Base-by-base conservation (phyloP, 2,329 filamentous ascomycete species). In the Colletotrichum incanum region DNA sequence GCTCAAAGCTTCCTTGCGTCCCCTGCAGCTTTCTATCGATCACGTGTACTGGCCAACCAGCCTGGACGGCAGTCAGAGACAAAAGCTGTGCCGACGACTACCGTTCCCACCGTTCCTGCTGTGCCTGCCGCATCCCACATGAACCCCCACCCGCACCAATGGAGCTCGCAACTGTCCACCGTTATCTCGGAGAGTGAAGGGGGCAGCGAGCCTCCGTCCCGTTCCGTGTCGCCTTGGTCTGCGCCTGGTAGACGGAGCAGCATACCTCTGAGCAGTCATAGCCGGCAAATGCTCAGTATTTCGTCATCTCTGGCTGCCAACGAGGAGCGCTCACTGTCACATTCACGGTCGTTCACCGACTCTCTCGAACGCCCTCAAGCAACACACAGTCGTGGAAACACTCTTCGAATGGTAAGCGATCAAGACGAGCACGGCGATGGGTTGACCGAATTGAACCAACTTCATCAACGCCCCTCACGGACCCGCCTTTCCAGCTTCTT, bases 361-460 rank as follows among this genome's bases (percentile, higher is more conserved):
- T 87, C 87, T 4, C 76, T 90, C 11, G 88, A 90, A 34, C 82
- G 83, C 8, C 89, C 88, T 0, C 80, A 83, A 49, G 81, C 86
- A 2, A 82, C 82, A 12, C 85, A 85, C 75, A 77, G 81, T 64
- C 83, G 86, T 75, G 81, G 76, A 50, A 75, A 83, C 75, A 82
- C 82, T 34, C 74, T 79, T 9, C 86, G 84, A 54, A 82, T 87
- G 39, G 83, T 92, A 50, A 85, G 86, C 26, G 86, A 92, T 73
- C 86, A 89, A 71, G 90, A 92, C 74, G 91, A 92, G 77, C 84
- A 92, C 74, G 90, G 90, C 5, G 91, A 93, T 76, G 89, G 89
- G 1, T 83, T 93, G 31, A 87, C 89, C 6, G 90, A 92, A 70
- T 82, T 93, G 60, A 85, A 89, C 45, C 82, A 86, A 28, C 81